These are phyloP conservation scores for Sparassis latifolia DNA, from an alignment of 1,284 basidiomycete genomes.

Conservation along the genomic window DNA sequence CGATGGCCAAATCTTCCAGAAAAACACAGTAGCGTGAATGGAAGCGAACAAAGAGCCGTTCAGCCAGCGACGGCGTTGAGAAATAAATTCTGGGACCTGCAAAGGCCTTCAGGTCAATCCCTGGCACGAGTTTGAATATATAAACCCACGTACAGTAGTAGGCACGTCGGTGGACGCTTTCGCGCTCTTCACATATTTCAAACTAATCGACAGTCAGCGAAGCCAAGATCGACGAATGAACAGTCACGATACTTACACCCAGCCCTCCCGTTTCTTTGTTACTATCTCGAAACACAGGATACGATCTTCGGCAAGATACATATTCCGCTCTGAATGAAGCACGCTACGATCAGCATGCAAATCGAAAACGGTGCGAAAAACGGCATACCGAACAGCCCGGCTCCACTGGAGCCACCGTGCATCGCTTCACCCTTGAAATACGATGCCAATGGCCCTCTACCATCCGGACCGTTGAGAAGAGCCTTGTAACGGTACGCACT, in stretches of 20 bases:
- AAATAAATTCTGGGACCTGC: conserved; percentile 81
- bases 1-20: conserved; percentile 85
- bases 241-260: conserved; percentile 52
- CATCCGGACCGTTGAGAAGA: conserved; percentile 74
- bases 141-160: conserved; percentile 43
- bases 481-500: conserved; percentile 89
- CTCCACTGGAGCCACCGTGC: conserved; percentile 57
- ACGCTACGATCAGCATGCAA: conserved; percentile 5
- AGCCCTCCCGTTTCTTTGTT: conserved; percentile 81
- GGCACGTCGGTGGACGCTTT: conserved; percentile 88
- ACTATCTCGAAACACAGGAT: conserved; percentile 98
- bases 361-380: conserved; percentile 1
- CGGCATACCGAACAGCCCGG: conserved; percentile 59
- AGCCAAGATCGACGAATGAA: too few species aligned
- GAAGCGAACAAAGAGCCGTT: conserved; percentile 87
- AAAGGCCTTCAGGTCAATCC: conserved; percentile 3
- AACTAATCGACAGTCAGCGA: conserved; percentile 20
- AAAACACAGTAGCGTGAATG: conserved; percentile 80
- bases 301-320: conserved; percentile 91
- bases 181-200: conserved; percentile 89
- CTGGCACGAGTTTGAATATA: neutral
- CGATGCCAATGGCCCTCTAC: conserved; percentile 81
- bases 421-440: conserved; percentile 92
- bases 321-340: conserved; percentile 60
- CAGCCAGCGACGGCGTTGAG: conserved; percentile 85